Base-by-base conservation (phyloP, 2,329 filamentous ascomycete species). In the Aspergillus quadricinctus region DNA sequence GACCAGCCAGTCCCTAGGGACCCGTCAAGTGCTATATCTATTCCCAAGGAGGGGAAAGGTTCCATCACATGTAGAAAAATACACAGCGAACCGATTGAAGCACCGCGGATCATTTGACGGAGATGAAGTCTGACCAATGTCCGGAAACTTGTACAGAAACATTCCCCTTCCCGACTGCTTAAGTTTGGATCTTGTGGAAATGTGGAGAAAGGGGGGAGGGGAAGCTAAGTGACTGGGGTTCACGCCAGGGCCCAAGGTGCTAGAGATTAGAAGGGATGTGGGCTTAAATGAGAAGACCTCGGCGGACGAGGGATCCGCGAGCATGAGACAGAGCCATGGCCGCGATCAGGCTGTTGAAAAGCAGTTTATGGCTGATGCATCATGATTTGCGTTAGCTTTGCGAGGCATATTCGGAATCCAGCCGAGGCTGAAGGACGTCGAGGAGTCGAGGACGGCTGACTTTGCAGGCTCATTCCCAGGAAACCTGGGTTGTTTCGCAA, bases 41-140 rank as follows among this genome's bases (percentile, higher is more conserved):
- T 25, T 14, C 55, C 27, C 41, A n/a, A 35, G 50, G 43, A 41
- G 43, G 51, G 48, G 55, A 48, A 23, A 43, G 52, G 37, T 40
- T 25, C 52, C 48, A 48, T 60, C 58, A 60, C 58, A 60, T 60
- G 58, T 59, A 43, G 50, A 48, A 23, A 6, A 48, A 49, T 46
- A 11, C 14, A 50, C 29, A 48, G 21, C 14, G 19, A 48, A 28
- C 37, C 31, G 43, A 35, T 41, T 54, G 41, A 54, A 57, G 52
- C 55, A 57, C 55, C 52, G 55, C 52, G 55, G 52, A 54, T 50
- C 55, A 54, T 57, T 40, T 23, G 43, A 27, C 21, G 54, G 54
- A 40, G 14, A 29, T 52, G 40, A 31, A 27, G 25, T 43, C 49
- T 50, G 14, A 37, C 28, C 48, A 45, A 49, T 53, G 11, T 21